Percentiles rank a stretch among this genome's conserved stretches.
phyloP scores from a whole-genome alignment of 345 rosid genomes.

The Camelina sativa region DNA sequence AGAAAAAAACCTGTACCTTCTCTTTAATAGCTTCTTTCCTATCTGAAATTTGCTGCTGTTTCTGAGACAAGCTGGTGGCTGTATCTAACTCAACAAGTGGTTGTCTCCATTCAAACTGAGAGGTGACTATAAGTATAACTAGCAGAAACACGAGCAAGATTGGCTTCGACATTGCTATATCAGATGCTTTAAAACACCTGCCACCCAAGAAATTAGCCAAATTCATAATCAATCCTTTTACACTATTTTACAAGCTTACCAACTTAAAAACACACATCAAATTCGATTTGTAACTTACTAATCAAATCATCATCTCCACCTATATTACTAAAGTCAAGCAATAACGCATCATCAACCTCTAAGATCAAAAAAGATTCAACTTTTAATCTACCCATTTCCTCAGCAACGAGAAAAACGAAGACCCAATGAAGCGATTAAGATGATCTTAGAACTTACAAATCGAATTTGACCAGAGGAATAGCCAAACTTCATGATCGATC shows the following conservation, averaged over 20 bases:
- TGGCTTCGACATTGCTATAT: slow-evolving; percentile 66
- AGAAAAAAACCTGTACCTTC: slow-evolving; percentile 54
- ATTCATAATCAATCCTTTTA: neutral
- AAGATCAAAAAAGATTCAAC: neutral
- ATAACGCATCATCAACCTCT: neutral
- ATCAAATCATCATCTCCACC: neutral
- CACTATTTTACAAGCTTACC: slow-evolving; percentile 1
- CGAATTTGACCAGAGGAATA: slow-evolving; percentile 39
- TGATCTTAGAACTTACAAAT: slow-evolving; percentile 47
- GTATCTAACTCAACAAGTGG: slow-evolving; percentile 71
- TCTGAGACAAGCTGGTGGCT: slow-evolving; percentile 49
- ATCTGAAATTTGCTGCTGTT: slow-evolving; percentile 57
- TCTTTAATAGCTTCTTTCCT: slow-evolving; percentile 82
- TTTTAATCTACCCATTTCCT: neutral
- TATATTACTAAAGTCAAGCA: neutral
- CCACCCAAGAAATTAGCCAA: slow-evolving; percentile 7
- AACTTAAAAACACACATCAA: neutral
- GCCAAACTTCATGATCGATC: slow-evolving; percentile 48
- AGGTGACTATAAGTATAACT: slow-evolving; percentile 74
- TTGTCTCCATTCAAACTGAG: slow-evolving; percentile 96
- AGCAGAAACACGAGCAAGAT: slow-evolving; percentile 71
- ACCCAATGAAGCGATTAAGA: neutral
- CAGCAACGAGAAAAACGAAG: neutral
- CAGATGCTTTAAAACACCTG: slow-evolving; percentile 49
- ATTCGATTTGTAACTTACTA: neutral